Conservation (phyloP, 2,329 filamentous ascomycete species). For the Colletotrichum costaricense region DNA sequence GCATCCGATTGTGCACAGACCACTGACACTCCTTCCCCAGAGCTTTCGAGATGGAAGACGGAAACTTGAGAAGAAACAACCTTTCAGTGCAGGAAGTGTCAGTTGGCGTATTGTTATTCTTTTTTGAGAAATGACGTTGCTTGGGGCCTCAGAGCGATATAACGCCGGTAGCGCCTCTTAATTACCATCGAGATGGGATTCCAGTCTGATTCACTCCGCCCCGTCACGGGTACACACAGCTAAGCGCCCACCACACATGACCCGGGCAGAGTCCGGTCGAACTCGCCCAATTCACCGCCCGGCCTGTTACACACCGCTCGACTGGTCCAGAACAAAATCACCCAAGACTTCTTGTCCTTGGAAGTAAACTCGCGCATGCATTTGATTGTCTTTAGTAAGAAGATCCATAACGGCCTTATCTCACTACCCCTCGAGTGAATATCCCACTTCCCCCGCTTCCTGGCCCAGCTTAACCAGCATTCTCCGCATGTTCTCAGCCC, state of each 20-base stretch:
- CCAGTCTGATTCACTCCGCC: not conserved
- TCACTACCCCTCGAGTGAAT: slow-evolving; percentile 60
- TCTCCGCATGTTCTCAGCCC: slow-evolving; percentile 73
- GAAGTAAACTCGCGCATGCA: not conserved
- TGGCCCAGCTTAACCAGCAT: slow-evolving; percentile 71
- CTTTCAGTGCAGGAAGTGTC: not conserved
- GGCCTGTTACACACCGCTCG: slow-evolving; percentile 28
- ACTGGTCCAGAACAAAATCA: not conserved
- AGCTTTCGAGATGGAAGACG: not conserved
- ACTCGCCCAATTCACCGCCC: slow-evolving; percentile 24
- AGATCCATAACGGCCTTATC: slow-evolving; percentile 13
- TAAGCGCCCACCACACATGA: slow-evolving; percentile 26
- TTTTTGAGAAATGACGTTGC: slow-evolving; percentile 2
- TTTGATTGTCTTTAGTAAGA: not conserved
- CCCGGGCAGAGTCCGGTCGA: not conserved
- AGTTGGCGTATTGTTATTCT: not conserved
- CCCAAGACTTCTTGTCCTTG: slow-evolving; percentile 18
- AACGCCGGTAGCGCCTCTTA: not conserved
- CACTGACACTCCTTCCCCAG: not conserved
- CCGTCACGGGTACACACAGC: slow-evolving; percentile 5
- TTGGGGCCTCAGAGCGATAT: not conserved
- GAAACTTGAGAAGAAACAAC: slow-evolving; percentile 18
- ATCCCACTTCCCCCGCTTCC: slow-evolving; percentile 72
- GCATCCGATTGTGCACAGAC: slow-evolving; percentile 25
- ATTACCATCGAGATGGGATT: not conserved